phyloP scores from a whole-genome alignment of 1,284 basidiomycete genomes.

The Ustilago shanxiensis region DNA sequence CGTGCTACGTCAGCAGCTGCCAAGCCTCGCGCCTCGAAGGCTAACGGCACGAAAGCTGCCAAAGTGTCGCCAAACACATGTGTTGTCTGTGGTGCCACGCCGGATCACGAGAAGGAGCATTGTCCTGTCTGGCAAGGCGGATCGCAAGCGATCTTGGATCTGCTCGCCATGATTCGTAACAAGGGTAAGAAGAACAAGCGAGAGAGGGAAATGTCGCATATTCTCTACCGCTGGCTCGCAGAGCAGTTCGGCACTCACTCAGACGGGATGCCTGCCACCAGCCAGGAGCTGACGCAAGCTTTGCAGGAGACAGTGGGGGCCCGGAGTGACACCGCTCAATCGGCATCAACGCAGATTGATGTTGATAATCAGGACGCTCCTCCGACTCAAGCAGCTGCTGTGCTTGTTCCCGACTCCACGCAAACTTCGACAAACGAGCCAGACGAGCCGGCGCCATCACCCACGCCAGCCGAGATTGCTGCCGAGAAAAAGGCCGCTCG shows the following conservation, averaged over 20 bases:
- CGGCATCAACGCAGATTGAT: neutral
- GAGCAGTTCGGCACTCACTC: slow-evolving; percentile 17
- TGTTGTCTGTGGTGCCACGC: slow-evolving; percentile 23
- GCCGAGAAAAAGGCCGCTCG: slow-evolving; percentile 6
- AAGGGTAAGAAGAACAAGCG: slow-evolving; percentile 27
- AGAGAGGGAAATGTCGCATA: slow-evolving; percentile 21
- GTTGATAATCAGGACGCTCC: neutral
- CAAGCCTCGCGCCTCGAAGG: slow-evolving; percentile 15
- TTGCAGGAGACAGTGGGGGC: slow-evolving; percentile 6
- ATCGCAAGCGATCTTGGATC: slow-evolving; percentile 30
- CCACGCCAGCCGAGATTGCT: neutral
- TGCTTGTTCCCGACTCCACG: neutral
- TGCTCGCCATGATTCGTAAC: slow-evolving; percentile 25
- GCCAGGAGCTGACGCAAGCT: slow-evolving; percentile 9
- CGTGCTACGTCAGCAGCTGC: slow-evolving; percentile 4
- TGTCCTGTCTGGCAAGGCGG: slow-evolving; percentile 32
- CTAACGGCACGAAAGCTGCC: neutral
- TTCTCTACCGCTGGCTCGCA: slow-evolving; percentile 20
- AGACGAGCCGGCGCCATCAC: neutral
- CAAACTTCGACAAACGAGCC: neutral
- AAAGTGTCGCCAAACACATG: slow-evolving; percentile 12
- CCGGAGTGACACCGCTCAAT: neutral
- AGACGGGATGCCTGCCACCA: slow-evolving; percentile 7
- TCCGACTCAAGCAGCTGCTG: neutral
- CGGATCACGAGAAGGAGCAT: slow-evolving; percentile 20